Percentiles rank a stretch among this genome's conserved stretches.
Evolutionary conservation across 129 eudicot species (phyloP).

Genomic region (Flaveria sonorensis): DNA sequence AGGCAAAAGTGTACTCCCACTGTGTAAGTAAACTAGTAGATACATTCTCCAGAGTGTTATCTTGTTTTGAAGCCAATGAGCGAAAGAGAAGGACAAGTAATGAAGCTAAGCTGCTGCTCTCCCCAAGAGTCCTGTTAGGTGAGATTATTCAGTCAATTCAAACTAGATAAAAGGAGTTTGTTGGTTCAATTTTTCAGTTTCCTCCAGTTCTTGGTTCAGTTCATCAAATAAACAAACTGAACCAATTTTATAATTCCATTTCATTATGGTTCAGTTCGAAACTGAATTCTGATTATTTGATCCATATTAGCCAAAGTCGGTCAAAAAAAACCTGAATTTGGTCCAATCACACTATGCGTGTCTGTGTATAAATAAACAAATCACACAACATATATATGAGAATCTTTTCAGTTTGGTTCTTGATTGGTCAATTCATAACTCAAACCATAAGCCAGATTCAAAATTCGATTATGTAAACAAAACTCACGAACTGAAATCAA

Average conservation of each 20-base stretch:
- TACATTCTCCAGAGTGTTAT: slow-evolving; percentile 25
- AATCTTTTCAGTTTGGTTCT: background rate
- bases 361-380: background rate
- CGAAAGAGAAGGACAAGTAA: slow-evolving; percentile 71
- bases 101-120: slow-evolving; percentile 66
- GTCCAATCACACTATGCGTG: background rate
- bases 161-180: background rate
- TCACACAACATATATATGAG: background rate
- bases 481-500: background rate
- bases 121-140: slow-evolving; percentile 79
- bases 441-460: background rate
- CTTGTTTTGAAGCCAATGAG: slow-evolving; percentile 58
- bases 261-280: background rate
- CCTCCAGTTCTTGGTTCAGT: background rate
- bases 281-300: background rate
- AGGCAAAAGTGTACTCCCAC: slow-evolving; percentile 82
- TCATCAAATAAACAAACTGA: background rate
- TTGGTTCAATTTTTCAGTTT: background rate
- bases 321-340: background rate
- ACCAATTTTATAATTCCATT: background rate
- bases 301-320: background rate
- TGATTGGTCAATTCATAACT: slow-evolving; percentile 1
- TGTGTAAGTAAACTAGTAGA: slow-evolving; percentile 33
- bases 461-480: background rate
- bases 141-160: slow-evolving; percentile 18